These are phyloP conservation scores for Heteromeles arbutifolia DNA, from an alignment of 306 rosid species.

Conservation along the genomic window DNA sequence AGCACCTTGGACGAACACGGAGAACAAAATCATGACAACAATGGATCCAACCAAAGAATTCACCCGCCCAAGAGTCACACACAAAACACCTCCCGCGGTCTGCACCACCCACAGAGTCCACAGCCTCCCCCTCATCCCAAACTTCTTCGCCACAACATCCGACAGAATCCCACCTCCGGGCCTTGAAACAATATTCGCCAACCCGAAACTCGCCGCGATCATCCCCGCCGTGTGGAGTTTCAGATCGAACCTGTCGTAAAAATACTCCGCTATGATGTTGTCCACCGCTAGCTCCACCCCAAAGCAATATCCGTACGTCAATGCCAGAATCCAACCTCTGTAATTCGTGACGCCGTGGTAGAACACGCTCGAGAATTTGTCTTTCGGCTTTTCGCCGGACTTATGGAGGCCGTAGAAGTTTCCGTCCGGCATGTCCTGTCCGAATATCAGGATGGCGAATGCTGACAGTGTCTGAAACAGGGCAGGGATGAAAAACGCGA, in stretches of 20 bases:
- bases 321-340: slow-evolving; percentile 79
- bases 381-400: slow-evolving; percentile 57
- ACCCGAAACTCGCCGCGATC: slow-evolving; percentile 70
- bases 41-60: slow-evolving; percentile 46
- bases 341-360: slow-evolving; percentile 50
- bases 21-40: slow-evolving; percentile 64
- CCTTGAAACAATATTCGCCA: slow-evolving; percentile 63
- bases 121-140: slow-evolving; percentile 83
- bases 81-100: slow-evolving; percentile 61
- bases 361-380: slow-evolving; percentile 44
- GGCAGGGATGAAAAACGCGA: slow-evolving; percentile 72
- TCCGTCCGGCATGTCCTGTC: slow-evolving; percentile 79
- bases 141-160: slow-evolving; percentile 50
- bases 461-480: slow-evolving; percentile 65
- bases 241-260: slow-evolving; percentile 64
- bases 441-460: slow-evolving; percentile 39
- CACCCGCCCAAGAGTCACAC: slow-evolving; percentile 53
- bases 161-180: slow-evolving; percentile 73
- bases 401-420: slow-evolving; percentile 45
- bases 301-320: slow-evolving; percentile 81
- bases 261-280: slow-evolving; percentile 76
- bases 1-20: slow-evolving; percentile 74
- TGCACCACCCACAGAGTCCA: slow-evolving; percentile 73
- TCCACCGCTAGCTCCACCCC: slow-evolving; percentile 80
- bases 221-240: slow-evolving; percentile 69